phyloP scores from a whole-genome alignment of 257 asterid genomes.

The Sherardia arvensis region DNA sequence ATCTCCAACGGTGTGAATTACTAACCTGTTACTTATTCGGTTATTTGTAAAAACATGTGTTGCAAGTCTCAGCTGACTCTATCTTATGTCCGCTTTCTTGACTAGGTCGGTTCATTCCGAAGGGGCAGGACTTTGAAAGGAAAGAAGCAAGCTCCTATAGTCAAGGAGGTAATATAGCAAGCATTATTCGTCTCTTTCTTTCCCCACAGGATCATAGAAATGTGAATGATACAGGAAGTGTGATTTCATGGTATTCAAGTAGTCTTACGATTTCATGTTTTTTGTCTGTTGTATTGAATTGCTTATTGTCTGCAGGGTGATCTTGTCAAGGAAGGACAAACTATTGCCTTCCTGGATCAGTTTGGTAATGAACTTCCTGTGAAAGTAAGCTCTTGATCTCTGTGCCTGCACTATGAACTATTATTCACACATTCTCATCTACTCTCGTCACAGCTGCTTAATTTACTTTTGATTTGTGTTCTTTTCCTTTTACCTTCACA shows the following conservation, averaged over 20 bases:
- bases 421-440: neutral
- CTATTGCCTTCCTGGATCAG: conserved; percentile 64
- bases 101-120: conserved; percentile 65
- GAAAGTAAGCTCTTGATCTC: conserved; percentile 39
- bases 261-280: neutral
- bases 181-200: neutral
- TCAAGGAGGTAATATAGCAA: conserved; percentile 55
- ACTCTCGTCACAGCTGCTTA: conserved; percentile 12
- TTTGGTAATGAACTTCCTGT: conserved; percentile 57
- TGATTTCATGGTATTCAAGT: neutral
- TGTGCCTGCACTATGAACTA: neutral
- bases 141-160: conserved; percentile 49
- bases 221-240: neutral
- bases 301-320: conserved; percentile 52
- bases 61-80: conserved; percentile 1
- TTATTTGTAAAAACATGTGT: neutral
- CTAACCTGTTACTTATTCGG: conserved; percentile 9
- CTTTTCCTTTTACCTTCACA: conserved; percentile 20
- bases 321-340: conserved; percentile 76
- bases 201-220: neutral
- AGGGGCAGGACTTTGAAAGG: conserved; percentile 63
- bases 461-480: neutral
- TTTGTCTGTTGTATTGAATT: neutral
- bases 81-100: conserved; percentile 14
- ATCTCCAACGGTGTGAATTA: conserved; percentile 52